phyloP scores from a whole-genome alignment of 2,329 filamentous ascomycete genomes.

The Pseudogymnoascus sp. region DNA sequence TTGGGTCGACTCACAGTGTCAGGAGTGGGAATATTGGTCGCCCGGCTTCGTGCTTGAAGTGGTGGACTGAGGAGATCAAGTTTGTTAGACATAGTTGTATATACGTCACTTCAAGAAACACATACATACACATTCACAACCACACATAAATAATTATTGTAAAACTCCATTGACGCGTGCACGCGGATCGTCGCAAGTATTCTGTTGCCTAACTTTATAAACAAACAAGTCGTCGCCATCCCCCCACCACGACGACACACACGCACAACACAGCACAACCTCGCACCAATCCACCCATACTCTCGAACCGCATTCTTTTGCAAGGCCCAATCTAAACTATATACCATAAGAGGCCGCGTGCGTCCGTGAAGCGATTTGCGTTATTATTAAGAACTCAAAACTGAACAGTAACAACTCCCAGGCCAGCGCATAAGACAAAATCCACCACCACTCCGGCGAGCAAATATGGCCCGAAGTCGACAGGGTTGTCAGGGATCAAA shows the following conservation, averaged over 20 bases:
- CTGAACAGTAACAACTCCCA: neutral
- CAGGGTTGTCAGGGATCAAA: neutral
- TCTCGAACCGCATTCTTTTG: neutral
- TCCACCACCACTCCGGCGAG: neutral
- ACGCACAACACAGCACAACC: neutral
- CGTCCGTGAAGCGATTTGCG: neutral
- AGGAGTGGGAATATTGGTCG: slow-evolving; percentile 92
- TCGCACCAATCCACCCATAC: neutral
- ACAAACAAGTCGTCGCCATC: neutral
- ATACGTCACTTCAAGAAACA: neutral
- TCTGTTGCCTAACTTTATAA: neutral
- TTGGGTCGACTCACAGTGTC: slow-evolving; percentile 83
- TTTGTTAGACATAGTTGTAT: slow-evolving; percentile 2
- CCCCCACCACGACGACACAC: neutral
- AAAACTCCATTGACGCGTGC: neutral
- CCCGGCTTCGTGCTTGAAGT: slow-evolving; percentile 58
- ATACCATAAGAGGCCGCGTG: neutral
- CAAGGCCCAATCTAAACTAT: slow-evolving; percentile 1
- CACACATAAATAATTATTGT: neutral
- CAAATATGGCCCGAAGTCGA: neutral
- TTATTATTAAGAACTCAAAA: neutral
- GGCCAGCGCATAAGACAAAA: neutral
- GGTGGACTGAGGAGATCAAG: slow-evolving; percentile 10
- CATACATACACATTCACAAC: neutral
- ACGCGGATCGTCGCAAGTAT: neutral